phyloP scores from a whole-genome alignment of 2,329 filamentous ascomycete species.

The Aspergillus sergii region DNA sequence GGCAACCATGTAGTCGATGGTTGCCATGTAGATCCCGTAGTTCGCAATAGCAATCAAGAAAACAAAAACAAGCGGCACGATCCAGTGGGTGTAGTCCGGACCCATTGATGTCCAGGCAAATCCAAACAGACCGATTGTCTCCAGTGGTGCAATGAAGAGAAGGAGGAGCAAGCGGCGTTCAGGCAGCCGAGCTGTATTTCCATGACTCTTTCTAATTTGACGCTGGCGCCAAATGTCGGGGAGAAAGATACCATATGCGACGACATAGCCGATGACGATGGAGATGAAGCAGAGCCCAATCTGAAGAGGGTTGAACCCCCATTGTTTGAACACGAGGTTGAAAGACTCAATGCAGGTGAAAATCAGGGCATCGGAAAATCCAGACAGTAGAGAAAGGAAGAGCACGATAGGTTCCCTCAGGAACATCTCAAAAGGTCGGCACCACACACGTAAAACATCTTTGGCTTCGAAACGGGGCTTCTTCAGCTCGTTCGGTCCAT shows the following conservation, averaged over 20 bases:
- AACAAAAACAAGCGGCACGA: slow-evolving; percentile 66
- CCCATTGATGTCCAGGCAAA: slow-evolving; percentile 71
- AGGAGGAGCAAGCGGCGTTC: slow-evolving; percentile 69
- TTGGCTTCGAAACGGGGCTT: slow-evolving; percentile 50
- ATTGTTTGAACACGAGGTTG: slow-evolving; percentile 54
- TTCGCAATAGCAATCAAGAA: slow-evolving; percentile 72
- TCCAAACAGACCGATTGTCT: slow-evolving; percentile 69
- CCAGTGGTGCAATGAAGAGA: slow-evolving; percentile 61
- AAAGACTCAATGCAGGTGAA: slow-evolving; percentile 79
- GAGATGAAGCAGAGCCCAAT: slow-evolving; percentile 29
- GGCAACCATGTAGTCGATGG: slow-evolving; percentile 76
- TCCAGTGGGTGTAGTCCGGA: slow-evolving; percentile 67
- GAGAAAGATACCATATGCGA: slow-evolving; percentile 57
- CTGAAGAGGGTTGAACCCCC: slow-evolving; percentile 22
- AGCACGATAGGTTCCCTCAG: slow-evolving; percentile 74
- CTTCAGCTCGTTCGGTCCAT: slow-evolving; percentile 63
- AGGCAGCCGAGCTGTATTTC: slow-evolving; percentile 56
- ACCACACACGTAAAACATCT: slow-evolving; percentile 52
- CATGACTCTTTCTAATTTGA: slow-evolving; percentile 43
- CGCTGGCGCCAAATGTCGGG: slow-evolving; percentile 50
- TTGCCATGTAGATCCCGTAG: slow-evolving; percentile 74
- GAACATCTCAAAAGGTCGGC: slow-evolving; percentile 72
- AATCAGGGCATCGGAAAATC: slow-evolving; percentile 74
- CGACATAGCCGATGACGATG: slow-evolving; percentile 56
- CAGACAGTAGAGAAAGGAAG: slow-evolving; percentile 68